Evolutionary conservation across 441 rosid genomes (phyloP).

Genomic region (Pelargonium cotyledonis): DNA sequence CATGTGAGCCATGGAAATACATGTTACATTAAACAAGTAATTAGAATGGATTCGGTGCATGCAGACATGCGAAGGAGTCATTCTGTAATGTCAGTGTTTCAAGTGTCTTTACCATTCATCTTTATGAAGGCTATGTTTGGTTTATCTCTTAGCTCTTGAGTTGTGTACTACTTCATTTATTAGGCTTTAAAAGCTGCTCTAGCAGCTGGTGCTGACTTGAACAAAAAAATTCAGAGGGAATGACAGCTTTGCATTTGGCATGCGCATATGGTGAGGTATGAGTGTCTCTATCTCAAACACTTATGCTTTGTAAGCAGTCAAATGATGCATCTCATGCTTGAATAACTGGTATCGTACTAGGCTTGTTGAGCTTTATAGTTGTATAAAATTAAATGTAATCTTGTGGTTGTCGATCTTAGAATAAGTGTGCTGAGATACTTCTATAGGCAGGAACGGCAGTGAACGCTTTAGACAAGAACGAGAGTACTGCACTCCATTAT

Average conservation of each 20-base stretch:
- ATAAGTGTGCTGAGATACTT: slow-evolving; percentile 78
- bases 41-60: too few species aligned
- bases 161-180: slow-evolving; percentile 16
- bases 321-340: too few species aligned
- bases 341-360: too few species aligned
- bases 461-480: slow-evolving; percentile 87
- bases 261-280: slow-evolving; percentile 98
- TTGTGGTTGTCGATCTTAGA: slow-evolving; percentile 31
- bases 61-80: too few species aligned
- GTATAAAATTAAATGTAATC: too few species aligned
- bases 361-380: too few species aligned
- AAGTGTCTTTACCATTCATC: too few species aligned
- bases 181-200: slow-evolving; percentile 83
- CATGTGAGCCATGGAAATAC: neutral
- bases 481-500: slow-evolving; percentile 94
- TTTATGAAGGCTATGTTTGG: too few species aligned
- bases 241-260: slow-evolving; percentile 95
- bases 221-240: slow-evolving; percentile 95
- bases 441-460: slow-evolving; percentile 84
- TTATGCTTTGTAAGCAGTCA: too few species aligned
- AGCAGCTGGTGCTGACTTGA: slow-evolving; percentile 76
- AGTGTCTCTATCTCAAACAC: slow-evolving; percentile 9
- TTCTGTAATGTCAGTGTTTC: too few species aligned
- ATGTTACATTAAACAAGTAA: neutral
- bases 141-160: too few species aligned